Base-by-base conservation (phyloP, 129 eudicot species). In the Mikania micrantha region DNA sequence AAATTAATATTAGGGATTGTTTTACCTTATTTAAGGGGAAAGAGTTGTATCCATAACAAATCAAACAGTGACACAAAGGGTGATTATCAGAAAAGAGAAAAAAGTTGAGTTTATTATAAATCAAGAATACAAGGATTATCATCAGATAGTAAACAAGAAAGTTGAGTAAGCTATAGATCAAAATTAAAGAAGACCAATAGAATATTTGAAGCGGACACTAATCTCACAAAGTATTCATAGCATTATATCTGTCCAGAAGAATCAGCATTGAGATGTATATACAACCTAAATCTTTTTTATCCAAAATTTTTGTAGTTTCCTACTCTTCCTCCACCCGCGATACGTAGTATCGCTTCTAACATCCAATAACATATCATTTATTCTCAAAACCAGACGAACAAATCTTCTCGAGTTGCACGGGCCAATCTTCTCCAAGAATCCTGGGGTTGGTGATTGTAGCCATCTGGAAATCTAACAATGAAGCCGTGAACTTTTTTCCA, bases 371-470 rank as follows among this genome's bases (percentile, higher is more conserved):
- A 21, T 72, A 70, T 77, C 66, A 72, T 67, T 71, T 54, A 57
- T 45, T 36, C 53, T 31, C 66, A 65, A 32, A 60, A 42, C 73
- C 27, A 67, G 27, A 71, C 67, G 73, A 62, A 70, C 40, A 61
- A 52, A 87, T 35, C 75, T 80, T 92, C 85, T 88, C 95, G 52
- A 92, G 79, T 49, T 72, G 76, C 32, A 64, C 34, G 16, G 88
- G 85, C 91, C 97, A 84, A 82, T 90, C 77, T 69, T 80, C 88
- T 65, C 97, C 97, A 64, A 90, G 91, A 42, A 82, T 25, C 69
- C 62, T 45, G 48, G 91, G 91, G 74, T 92, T 78, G 28, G 79
- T 76, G 78, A 83, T 83, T 79, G 81, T 74, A 70, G 91, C 84
- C 74, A 78, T 83, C 64, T 83, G 83, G 63, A 92, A 77, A 79